A percentile compares a stretch with the other conserved stretches of the same genome.
phyloP scores from a whole-genome alignment of 441 rosid genomes.

The Jatropha multifida region DNA sequence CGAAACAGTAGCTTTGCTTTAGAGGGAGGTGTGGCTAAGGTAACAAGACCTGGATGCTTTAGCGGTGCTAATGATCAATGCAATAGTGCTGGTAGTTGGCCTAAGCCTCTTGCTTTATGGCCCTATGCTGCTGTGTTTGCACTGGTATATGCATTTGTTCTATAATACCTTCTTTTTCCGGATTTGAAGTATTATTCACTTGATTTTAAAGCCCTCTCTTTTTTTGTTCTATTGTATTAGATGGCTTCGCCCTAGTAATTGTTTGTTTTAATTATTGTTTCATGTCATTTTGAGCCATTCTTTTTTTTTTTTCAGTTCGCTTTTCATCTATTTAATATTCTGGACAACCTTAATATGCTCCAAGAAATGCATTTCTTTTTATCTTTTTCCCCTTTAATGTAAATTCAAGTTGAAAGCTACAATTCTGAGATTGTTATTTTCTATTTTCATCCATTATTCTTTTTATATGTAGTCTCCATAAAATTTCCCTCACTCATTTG shows the following conservation, averaged over 20 bases:
- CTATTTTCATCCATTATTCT: too few relatives aligned
- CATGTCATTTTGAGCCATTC: not conserved
- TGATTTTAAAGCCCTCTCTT: constrained; percentile 13
- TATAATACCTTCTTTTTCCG: constrained; percentile 27
- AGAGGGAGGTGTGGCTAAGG: constrained; percentile 56
- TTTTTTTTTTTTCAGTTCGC: not conserved
- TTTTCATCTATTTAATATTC: not conserved
- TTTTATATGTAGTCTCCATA: too few relatives aligned
- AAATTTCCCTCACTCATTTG: too few relatives aligned
- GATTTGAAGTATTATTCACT: constrained; percentile 8
- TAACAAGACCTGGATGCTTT: constrained; percentile 58
- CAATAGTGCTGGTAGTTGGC: constrained; percentile 37
- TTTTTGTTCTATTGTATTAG: not conserved
- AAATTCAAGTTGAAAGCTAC: too few relatives aligned
- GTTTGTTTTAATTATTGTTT: constrained; percentile 15
- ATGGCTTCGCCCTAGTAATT: constrained; percentile 17
- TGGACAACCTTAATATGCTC: not conserved
- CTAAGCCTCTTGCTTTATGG: constrained; percentile 29
- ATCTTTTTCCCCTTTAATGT: too few relatives aligned
- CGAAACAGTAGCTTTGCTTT: constrained; percentile 50
- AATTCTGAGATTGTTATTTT: too few relatives aligned
- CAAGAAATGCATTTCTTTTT: not conserved
- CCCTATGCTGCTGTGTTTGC: constrained; percentile 33
- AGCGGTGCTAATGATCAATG: constrained; percentile 72
- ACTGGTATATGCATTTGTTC: constrained; percentile 30